A percentile compares a stretch with the other conserved stretches of the same genome.
phyloP scores from a whole-genome alignment of 805 yeast species.

The Wickerhamomyces hampshirensis region DNA sequence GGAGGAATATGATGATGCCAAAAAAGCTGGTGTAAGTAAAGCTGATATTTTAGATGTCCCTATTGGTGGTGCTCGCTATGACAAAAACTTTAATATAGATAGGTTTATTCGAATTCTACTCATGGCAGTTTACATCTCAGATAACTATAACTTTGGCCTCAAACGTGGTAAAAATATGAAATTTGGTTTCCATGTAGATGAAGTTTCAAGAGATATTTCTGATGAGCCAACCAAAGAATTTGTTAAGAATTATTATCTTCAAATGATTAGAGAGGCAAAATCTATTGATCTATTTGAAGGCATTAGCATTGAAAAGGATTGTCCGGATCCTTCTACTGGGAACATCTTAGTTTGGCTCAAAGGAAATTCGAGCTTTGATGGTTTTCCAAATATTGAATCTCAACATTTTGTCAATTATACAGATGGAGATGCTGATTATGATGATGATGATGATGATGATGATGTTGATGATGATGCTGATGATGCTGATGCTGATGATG shows the following conservation, averaged over 20 bases:
- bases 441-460: constrained; percentile 5
- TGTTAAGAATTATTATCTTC: constrained; percentile 9
- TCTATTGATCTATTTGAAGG: constrained; percentile 11
- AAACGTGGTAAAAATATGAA: constrained; percentile 34
- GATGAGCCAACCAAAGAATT: constrained; percentile 6
- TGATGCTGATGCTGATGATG: constrained; percentile 1
- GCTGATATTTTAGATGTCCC: constrained; percentile 59
- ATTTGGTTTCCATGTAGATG: constrained; percentile 15
- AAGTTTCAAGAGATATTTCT: constrained; percentile 8
- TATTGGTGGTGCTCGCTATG: constrained; percentile 51
- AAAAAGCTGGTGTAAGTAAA: constrained; percentile 53
- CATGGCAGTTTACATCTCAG: constrained; percentile 47
- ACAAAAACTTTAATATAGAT: constrained; percentile 37
- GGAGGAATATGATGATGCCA: constrained; percentile 43
- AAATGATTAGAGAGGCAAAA: constrained; percentile 12
- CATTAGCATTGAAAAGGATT: constrained; percentile 7
- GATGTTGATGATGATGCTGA: constrained; percentile 8
- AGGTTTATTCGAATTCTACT: constrained; percentile 48
- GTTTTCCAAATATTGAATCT: neutral
- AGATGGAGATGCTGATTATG: constrained; percentile 12
- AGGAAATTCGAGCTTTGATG: neutral
- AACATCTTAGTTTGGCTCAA: constrained; percentile 9
- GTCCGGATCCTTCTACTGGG: constrained; percentile 1
- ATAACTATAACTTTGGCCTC: constrained; percentile 50
- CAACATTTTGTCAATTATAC: constrained; percentile 6